Percentiles rank a stretch among this genome's conserved stretches.
These are phyloP conservation scores for Aspergillus baeticus DNA, from an alignment of 495 filamentous ascomycete species.

Conservation along the genomic window DNA sequence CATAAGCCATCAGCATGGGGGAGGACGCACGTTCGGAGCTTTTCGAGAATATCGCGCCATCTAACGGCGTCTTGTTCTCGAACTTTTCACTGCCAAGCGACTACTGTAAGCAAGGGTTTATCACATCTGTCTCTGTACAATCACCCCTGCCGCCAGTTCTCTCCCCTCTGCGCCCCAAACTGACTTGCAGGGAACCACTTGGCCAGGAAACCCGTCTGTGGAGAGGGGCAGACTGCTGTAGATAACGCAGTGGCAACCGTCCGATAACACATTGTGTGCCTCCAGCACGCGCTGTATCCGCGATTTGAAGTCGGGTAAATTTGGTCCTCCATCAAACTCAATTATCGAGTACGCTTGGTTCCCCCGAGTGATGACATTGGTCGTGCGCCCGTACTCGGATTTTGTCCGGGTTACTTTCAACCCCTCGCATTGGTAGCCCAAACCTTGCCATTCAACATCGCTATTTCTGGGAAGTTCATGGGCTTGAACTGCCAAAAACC, in stretches of 20 bases:
- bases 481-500: conserved; percentile 71
- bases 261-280: conserved; percentile 9
- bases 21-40: background rate
- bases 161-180: conserved; percentile 44
- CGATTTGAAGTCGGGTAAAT: conserved; percentile 19
- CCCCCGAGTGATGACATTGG: conserved; percentile 22
- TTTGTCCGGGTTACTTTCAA: conserved; percentile 18
- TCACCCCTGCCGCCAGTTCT: conserved; percentile 36
- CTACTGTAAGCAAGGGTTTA: background rate
- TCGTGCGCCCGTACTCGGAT: conserved; percentile 15
- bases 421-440: conserved; percentile 37
- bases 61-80: background rate
- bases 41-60: conserved; percentile 19
- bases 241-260: conserved; percentile 30
- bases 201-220: conserved; percentile 28
- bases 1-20: background rate
- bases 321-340: conserved; percentile 26
- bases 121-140: conserved; percentile 30
- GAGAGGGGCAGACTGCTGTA: conserved; percentile 34
- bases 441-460: conserved; percentile 71
- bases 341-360: conserved; percentile 29
- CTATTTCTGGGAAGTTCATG: conserved; percentile 65
- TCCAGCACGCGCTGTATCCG: conserved; percentile 23
- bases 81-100: background rate
- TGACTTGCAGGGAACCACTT: conserved; percentile 46